Base-by-base conservation (phyloP, 2,329 filamentous ascomycete species). In the Nothophaeocryptopus gaeumannii region DNA sequence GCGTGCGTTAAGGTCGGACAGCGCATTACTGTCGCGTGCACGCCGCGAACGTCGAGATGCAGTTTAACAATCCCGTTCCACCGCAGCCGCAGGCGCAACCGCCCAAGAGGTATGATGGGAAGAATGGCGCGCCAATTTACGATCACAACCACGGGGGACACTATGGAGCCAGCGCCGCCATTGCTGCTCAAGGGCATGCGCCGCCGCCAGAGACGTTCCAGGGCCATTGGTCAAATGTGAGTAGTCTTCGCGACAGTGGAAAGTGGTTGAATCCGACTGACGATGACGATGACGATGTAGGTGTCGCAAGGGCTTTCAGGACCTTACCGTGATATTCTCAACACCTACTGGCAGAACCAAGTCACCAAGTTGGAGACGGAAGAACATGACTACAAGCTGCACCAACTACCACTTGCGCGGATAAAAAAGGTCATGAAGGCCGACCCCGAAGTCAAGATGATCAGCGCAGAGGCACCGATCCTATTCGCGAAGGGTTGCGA, bases 351-450 rank as follows among this genome's bases (percentile, higher is more conserved):
- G 93, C 93, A 99, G 72, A 92, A 99, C 67, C 93, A 91, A 56
- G 96, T 99, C 74, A 92, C 86, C 60, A 90, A 95, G 69, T 83
- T 99, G 51, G 93, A 99, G 74, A 89, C 82, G 53, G 93, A 97
- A 64, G 89, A 87, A 41, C 93, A 99, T 71, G 93, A 99, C 72
- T 99, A 97, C 79, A 99, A 99, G 74, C 82, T 97, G 49, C 93
- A 99, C 70, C 93, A 97, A 70, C 79, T 99, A 34, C 93, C 93
- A 1, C 79, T 99, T 35, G 93, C 93, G n/a, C 86, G 93, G 47
- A 99, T 99, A 76, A 99, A 99, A 78, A 99, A 99, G 72, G 93
- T 99, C 59, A 99, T 99, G 93, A 99, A 99, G 74, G 93, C 93
- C 1, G 93, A 99, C 62, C 93, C 93, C 0, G 93, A 99, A 65